Percentiles rank a stretch among this genome's conserved stretches.
phyloP scores from a whole-genome alignment of 768 basidiomycete species.

The Phlegmacium glaucopus region DNA sequence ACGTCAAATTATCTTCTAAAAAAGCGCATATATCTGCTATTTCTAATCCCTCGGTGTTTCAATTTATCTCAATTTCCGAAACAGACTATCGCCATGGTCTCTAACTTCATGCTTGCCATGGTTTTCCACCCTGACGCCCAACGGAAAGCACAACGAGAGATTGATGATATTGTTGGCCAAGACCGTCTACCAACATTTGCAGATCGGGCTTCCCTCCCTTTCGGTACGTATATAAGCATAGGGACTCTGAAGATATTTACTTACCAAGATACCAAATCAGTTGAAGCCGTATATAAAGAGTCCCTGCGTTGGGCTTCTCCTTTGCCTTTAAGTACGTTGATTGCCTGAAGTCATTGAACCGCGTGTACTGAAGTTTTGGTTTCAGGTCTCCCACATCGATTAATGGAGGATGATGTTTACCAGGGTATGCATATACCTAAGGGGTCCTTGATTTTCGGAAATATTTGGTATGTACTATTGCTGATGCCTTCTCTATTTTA shows the following conservation, averaged over 20 bases:
- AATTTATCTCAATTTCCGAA: not conserved
- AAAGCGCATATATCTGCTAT: not conserved
- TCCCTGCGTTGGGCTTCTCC: slow-evolving; percentile 21
- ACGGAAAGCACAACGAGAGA: slow-evolving; percentile 58
- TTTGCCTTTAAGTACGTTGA: slow-evolving; percentile 21
- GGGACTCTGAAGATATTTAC: not conserved
- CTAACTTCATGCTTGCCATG: slow-evolving; percentile 62
- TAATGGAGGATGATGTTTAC: slow-evolving; percentile 29
- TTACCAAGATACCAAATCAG: slow-evolving; percentile 1
- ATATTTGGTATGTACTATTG: slow-evolving; percentile 11
- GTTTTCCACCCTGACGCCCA: slow-evolving; percentile 55
- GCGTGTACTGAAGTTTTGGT: slow-evolving; percentile 1
- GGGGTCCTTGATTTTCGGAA: slow-evolving; percentile 16
- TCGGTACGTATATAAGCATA: slow-evolving; percentile 22
- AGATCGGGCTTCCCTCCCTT: slow-evolving; percentile 56
- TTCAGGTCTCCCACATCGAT: slow-evolving; percentile 26
- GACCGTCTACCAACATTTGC: slow-evolving; percentile 57
- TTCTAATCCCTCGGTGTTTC: not conserved
- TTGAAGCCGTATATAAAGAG: slow-evolving; percentile 20
- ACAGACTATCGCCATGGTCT: slow-evolving; percentile 52
- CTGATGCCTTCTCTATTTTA: not conserved
- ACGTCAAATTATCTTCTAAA: slow-evolving; percentile 6
- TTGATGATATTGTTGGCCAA: slow-evolving; percentile 55
- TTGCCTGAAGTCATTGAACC: slow-evolving; percentile 1
- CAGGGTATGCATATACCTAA: slow-evolving; percentile 24